Base-by-base conservation (phyloP, 495 filamentous ascomycete genomes). In the Daldinia childiae region DNA sequence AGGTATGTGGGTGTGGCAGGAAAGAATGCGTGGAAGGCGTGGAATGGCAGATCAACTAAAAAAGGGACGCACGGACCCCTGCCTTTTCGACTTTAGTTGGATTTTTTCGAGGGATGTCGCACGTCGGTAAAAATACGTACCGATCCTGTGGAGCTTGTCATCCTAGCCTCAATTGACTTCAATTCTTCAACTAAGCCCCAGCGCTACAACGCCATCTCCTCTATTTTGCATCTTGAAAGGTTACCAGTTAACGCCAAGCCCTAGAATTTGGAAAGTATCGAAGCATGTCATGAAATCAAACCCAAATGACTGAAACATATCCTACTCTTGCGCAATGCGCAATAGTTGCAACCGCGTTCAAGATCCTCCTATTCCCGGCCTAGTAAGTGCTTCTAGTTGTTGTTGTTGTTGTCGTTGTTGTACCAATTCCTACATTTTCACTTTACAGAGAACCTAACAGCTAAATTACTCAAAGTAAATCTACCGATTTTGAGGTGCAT, bases 401-500 rank as follows among this genome's bases (percentile, higher is more conserved):
- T 27, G 11, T 21, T 39, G 7, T 15, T 58, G 30, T 32, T 39
- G 7, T 15, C 43, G 30, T 32, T 38, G n/a, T 57, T 30, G 14
- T 57, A 57, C 30, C 54, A 57, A 15, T 17, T 34, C 17, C 54
- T 17, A 32, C 30, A 34, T 57, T 59, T 54, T 17, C 9, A 50
- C 50, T 9, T n/a, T 4, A 24, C 32, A 7, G 14, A 15, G 45
- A 66, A 14, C 1, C 32, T 26, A 19, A 48, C 34, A 58, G 50
- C 66, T 69, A 56, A 73, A 62, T 69, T 50, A 70, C 12, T 24
- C 19, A 17, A 75, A 98, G 95, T 84, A 98, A 95, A 84, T 98
- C 95, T n/a, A 98, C 95, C 68, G 95, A 99, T 78, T 99, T 98
- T 74, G 95, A 98, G 78, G 95, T 98, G 59, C 95, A 98, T 80